Percentiles rank a stretch among this genome's conserved stretches.
Conservation (phyloP, 1,139 yeast species). For the Suhomyces bolitotheri region DNA sequence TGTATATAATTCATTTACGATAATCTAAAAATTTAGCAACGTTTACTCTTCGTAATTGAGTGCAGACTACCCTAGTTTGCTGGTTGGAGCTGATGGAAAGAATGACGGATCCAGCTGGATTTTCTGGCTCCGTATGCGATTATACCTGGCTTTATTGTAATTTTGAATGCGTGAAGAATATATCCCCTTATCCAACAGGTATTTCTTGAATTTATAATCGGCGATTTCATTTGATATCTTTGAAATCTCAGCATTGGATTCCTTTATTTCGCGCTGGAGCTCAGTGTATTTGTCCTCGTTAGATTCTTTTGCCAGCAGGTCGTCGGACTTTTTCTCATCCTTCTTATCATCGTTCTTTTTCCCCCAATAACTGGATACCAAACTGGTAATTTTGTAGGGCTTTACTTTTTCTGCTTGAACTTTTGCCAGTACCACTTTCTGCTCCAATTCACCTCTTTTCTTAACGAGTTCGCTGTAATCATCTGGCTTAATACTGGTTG, state of each 20-base stretch:
- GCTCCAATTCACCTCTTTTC: constrained; percentile 33
- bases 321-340: constrained; percentile 15
- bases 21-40: too few species aligned
- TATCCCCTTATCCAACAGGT: constrained; percentile 52
- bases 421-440: constrained; percentile 20
- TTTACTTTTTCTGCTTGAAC: constrained; percentile 25
- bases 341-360: constrained; percentile 18
- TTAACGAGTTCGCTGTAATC: constrained; percentile 47
- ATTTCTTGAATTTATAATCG: constrained; percentile 45
- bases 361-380: constrained; percentile 10
- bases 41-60: too few species aligned
- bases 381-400: constrained; percentile 30
- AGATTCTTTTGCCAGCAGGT: constrained; percentile 17
- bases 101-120: constrained; percentile 39
- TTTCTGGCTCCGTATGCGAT: constrained; percentile 42
- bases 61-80: constrained; percentile 7
- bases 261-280: constrained; percentile 19
- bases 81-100: constrained; percentile 60
- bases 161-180: constrained; percentile 52
- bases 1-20: not conserved
- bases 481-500: constrained; percentile 48
- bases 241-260: constrained; percentile 20
- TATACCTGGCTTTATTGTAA: constrained; percentile 39
- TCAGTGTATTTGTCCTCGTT: constrained; percentile 16
- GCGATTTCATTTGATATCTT: constrained; percentile 15